phyloP scores from a whole-genome alignment of 116 monocot species.

The Posidonia oceanica region DNA sequence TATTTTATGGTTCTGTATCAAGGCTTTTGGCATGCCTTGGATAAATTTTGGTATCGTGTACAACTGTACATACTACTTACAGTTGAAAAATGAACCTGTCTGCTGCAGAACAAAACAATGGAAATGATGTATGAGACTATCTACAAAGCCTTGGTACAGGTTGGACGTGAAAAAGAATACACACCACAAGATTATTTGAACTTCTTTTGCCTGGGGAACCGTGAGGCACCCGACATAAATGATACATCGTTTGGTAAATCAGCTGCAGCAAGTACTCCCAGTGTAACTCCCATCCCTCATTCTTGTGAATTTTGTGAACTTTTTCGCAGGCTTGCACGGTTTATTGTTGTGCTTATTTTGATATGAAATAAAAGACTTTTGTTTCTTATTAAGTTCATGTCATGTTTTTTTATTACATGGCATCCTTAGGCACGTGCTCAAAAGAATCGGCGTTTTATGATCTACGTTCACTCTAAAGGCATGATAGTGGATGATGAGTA shows the following conservation, averaged over 20 bases:
- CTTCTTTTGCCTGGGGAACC: constrained; percentile 93
- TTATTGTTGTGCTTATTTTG: no score
- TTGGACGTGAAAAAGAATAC: constrained; percentile 62
- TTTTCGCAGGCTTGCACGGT: no score
- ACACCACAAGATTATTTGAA: constrained; percentile 89
- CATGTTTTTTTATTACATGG: no score
- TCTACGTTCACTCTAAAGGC: constrained; percentile 96
- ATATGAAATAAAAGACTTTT: no score
- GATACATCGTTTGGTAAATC: constrained; percentile 9
- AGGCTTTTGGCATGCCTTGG: no score
- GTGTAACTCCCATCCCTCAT: constrained; percentile 26
- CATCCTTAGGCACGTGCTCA: constrained; percentile 37
- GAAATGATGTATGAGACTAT: constrained; percentile 98
- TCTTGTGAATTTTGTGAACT: neutral
- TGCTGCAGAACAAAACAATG: constrained; percentile 85
- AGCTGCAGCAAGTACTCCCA: constrained; percentile 30
- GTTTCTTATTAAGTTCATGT: no score
- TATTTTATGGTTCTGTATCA: no score
- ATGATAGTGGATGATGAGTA: constrained; percentile 98
- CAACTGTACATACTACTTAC: neutral
- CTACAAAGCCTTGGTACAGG: constrained; percentile 75
- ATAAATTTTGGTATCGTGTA: no score
- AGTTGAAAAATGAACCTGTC: neutral
- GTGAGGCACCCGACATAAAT: constrained; percentile 37
- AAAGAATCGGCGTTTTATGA: constrained; percentile 84